Percentiles rank a stretch among this genome's conserved stretches.
Conservation (phyloP, 768 basidiomycete species). For the Pulveroboletus sp. region DNA sequence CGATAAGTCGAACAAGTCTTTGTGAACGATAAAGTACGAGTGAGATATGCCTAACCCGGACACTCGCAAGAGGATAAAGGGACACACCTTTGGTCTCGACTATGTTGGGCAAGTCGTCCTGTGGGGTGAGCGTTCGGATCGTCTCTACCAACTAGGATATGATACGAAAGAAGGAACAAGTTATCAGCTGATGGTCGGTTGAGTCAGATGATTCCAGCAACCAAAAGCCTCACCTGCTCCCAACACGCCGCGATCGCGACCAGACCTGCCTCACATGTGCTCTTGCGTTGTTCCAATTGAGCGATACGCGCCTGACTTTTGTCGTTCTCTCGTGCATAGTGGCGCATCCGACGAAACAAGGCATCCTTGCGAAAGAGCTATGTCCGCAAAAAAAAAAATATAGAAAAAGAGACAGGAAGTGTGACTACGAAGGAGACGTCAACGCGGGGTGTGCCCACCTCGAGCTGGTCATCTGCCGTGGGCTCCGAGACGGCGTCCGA, state of each 20-base stretch:
- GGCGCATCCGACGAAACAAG: slow-evolving; percentile 77
- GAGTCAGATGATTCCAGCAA: too few species aligned
- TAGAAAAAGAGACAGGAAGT: slow-evolving; percentile 6
- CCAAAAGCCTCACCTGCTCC: slow-evolving; percentile 54
- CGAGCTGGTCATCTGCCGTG: slow-evolving; percentile 52
- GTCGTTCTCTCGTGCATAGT: slow-evolving; percentile 73
- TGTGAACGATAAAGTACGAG: neutral
- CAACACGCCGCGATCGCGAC: slow-evolving; percentile 76
- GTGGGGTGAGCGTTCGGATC: slow-evolving; percentile 52
- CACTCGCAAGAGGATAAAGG: neutral
- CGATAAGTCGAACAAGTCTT: slow-evolving; percentile 32
- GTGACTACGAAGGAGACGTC: slow-evolving; percentile 21
- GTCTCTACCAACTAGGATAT: slow-evolving; percentile 57
- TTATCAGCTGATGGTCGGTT: neutral
- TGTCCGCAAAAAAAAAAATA: slow-evolving; percentile 6
- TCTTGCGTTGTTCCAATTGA: slow-evolving; percentile 62
- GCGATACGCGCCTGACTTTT: slow-evolving; percentile 56
- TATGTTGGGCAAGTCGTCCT: slow-evolving; percentile 45
- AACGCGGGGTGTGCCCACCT: slow-evolving; percentile 43
- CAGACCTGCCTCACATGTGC: slow-evolving; percentile 63
- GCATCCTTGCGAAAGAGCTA: slow-evolving; percentile 86
- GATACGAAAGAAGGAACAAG: slow-evolving; percentile 1
- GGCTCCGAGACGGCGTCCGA: slow-evolving; percentile 38
- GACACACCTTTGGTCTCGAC: slow-evolving; percentile 39
- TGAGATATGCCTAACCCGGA: neutral